Base-by-base conservation (phyloP, 768 basidiomycete species). In the Mycena indigotica region DNA sequence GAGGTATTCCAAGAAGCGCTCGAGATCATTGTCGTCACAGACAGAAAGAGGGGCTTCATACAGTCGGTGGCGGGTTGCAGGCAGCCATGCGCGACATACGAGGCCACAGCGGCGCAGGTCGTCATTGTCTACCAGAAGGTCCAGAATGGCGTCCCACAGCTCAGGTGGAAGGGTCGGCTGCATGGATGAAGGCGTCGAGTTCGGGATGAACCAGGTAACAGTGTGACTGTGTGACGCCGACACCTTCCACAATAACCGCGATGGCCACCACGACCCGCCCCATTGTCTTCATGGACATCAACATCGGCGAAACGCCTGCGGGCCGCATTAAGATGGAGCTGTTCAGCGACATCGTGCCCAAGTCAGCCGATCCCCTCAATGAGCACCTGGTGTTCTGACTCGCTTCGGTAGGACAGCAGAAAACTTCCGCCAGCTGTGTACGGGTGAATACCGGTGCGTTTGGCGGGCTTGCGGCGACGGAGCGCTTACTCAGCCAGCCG, bases 251-350 rank as follows among this genome's bases (percentile, higher is more conserved):
- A n/a, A n/a, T 35, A 17, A 35, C 32, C 32, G 41, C 28, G 28
- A 44, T 25, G n/a, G 58, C 56, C 53, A 52, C 50, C 19, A 71
- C 79, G 28, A 76, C 80, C 2, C 84, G 96, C 17, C 96, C 97
- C 0, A 77, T 99, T 46, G 95, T 97, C 55, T 99, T 99, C 72
- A 95, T 99, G 86, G 97, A 99, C 69, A 79, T 98, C 58, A 85
- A 91, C 49, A 98, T 99, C 49, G 97, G 97, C 41, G 96, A 98
- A 76, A 98, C 95, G 0, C 92, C 93, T 28, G 93, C 93, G 3
- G 96, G 95, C 16, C 77, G 97, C 28, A 80, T 99, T 65, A 98
- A 98, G 77, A 96, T 99, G 87, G 96, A 99, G 72, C 78, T 99
- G 17, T 98, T 96, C 74, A 91, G 88, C 58, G 97, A 99, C 68